Evolutionary conservation across 768 basidiomycete genomes (phyloP), one percentile per base, ranked within the genome.

Genomic region (Hebeloma cylindrosporum): DNA sequence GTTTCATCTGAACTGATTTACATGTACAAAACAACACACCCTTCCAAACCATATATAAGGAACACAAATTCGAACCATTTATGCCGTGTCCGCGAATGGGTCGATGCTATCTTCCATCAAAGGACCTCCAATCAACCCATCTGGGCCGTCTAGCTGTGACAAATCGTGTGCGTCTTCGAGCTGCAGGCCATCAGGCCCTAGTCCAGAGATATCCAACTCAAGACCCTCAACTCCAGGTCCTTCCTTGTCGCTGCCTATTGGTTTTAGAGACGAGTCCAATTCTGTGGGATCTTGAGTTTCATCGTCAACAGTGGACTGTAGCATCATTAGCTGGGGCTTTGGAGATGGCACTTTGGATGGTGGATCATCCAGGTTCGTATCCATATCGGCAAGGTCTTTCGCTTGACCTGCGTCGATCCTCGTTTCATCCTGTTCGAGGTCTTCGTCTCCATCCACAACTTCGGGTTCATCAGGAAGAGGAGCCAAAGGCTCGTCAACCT

Each of bases 401-500:
- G 72, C 61, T 53, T 68, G 67, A 8, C 56, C 56, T 5, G 56
- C 59, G 14, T 66, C 74, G 16, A 67, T 66, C 11, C 75, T 73
- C 14, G 63, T 56, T 48, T 85, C 86, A 42, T 88, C 88, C 49
- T 80, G 76, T 43, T 87, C 85, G 61, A 83, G 74, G 43, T 90
- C 88, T 35, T 88, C 87, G 39, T 85, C 82, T 33, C 78, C 78
- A 34, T 90, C 89, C 0, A 79, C 81, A 6, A 79, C 78, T 60
- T 91, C 88, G 18, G 82, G 78, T 53, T 90, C 88, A 44, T 80
- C 77, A 4, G 87, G 89, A 31, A 92, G 70, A 13, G 89, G 89
- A 1, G 81, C 89, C 18, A 92, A 73, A 10, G 88, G 88, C 56
- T 88, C 86, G 53, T 92, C 87, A 0, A 70, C 78, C 50, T 82